Percentiles rank a stretch among this genome's conserved stretches.
Conservation (phyloP, 2,329 filamentous ascomycete species). For the Fusarium sp. region DNA sequence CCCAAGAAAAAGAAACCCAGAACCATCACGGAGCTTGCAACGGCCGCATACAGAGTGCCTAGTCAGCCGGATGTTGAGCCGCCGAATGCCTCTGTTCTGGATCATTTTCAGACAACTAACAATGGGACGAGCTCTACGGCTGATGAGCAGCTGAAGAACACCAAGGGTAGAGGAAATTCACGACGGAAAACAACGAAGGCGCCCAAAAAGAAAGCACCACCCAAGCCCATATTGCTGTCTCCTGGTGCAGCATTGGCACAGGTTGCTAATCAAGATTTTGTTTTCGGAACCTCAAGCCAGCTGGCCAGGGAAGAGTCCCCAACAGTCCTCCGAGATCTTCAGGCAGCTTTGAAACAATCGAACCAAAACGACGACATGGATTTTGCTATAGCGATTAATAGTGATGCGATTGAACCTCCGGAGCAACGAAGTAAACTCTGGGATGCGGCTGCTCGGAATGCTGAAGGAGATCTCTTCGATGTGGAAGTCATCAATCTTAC, state of each 20-base stretch:
- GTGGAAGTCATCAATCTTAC: slow-evolving; percentile 72
- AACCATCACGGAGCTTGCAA: slow-evolving; percentile 84
- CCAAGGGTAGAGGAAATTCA: slow-evolving; percentile 52
- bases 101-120: slow-evolving; percentile 55
- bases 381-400: slow-evolving; percentile 57
- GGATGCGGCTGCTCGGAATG: slow-evolving; percentile 77
- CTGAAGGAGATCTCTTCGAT: slow-evolving; percentile 73
- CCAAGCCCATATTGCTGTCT: slow-evolving; percentile 71
- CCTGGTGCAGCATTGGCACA: slow-evolving; percentile 76
- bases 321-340: slow-evolving; percentile 71
- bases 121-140: slow-evolving; percentile 3
- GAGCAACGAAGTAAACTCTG: slow-evolving; percentile 67
- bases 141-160: slow-evolving; percentile 40
- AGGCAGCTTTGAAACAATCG: slow-evolving; percentile 71
- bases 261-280: slow-evolving; percentile 77
- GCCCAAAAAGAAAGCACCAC: slow-evolving; percentile 58
- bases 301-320: slow-evolving; percentile 80
- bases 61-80: slow-evolving; percentile 51
- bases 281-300: slow-evolving; percentile 91
- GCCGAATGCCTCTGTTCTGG: slow-evolving; percentile 58
- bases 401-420: slow-evolving; percentile 54
- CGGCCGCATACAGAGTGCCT: slow-evolving; percentile 70
- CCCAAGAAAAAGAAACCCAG: slow-evolving; percentile 79
- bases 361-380: slow-evolving; percentile 60
- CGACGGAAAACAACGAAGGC: slow-evolving; percentile 51